These are phyloP conservation scores for Fusarium sp. DNA, from an alignment of 2,329 filamentous ascomycete genomes.

Conservation along the genomic window DNA sequence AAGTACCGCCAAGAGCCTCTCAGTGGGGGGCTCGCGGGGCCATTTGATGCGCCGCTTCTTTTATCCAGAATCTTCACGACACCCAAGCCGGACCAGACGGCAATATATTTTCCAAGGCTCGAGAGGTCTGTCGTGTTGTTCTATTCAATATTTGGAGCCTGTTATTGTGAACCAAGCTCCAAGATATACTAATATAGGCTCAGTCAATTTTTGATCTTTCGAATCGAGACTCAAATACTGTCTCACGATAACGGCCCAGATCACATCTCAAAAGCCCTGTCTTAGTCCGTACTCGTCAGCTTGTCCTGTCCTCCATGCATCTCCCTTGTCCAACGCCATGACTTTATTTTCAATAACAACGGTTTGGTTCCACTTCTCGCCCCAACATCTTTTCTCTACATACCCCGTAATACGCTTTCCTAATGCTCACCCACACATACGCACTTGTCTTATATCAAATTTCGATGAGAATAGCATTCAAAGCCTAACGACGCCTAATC, in stretches of 20 bases:
- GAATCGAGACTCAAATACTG: background rate
- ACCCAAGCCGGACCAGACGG: constrained; percentile 33
- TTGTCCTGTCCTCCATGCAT: constrained; percentile 13
- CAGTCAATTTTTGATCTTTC: background rate
- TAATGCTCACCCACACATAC: background rate
- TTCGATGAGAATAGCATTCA: background rate
- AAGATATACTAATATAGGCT: no score
- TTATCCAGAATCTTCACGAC: constrained; percentile 23
- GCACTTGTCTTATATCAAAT: background rate
- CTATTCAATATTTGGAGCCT: background rate
- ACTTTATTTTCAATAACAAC: constrained; percentile 2
- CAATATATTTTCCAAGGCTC: constrained; percentile 14
- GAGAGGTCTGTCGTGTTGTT: background rate
- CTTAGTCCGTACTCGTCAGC: constrained; percentile 7
- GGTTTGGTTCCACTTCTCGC: constrained; percentile 16
- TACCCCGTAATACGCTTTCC: background rate
- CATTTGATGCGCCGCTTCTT: constrained; percentile 31
- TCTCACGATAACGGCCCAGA: constrained; percentile 15
- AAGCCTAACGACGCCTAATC: constrained; percentile 1
- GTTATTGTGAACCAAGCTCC: background rate
- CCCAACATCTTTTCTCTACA: constrained; percentile 2
- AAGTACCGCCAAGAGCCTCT: constrained; percentile 35
- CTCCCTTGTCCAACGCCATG: constrained; percentile 24
- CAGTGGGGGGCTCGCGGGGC: constrained; percentile 37
- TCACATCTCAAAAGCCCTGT: constrained; percentile 1